These are phyloP conservation scores for Penicillium olsonii DNA, from an alignment of 2,329 filamentous ascomycete genomes.

Conservation along the genomic window DNA sequence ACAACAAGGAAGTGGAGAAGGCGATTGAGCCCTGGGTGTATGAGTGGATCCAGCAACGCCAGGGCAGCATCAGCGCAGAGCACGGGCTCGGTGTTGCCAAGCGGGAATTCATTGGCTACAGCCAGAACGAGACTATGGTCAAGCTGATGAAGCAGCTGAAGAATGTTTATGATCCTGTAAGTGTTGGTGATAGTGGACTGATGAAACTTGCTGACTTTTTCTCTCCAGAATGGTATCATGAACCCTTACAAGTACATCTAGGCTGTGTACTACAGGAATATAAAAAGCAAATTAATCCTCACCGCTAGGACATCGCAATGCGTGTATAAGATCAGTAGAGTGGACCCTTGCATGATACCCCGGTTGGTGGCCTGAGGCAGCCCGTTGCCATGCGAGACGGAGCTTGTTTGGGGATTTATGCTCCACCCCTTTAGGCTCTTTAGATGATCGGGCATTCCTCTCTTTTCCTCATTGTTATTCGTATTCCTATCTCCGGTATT, in stretches of 20 bases:
- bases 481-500: background rate
- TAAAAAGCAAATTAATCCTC: background rate
- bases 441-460: slow-evolving; percentile 8
- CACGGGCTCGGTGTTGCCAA: slow-evolving; percentile 93
- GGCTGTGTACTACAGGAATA: slow-evolving; percentile 8
- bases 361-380: slow-evolving; percentile 13
- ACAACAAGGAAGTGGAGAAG: slow-evolving; percentile 84
- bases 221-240: slow-evolving; percentile 85
- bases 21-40: slow-evolving; percentile 93
- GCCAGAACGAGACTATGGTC: slow-evolving; percentile 82
- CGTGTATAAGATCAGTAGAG: slow-evolving; percentile 5
- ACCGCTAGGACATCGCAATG: no score
- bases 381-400: slow-evolving; percentile 25
- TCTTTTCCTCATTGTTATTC: background rate
- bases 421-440: slow-evolving; percentile 23
- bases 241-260: slow-evolving; percentile 96
- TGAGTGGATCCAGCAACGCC: slow-evolving; percentile 87
- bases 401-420: slow-evolving; percentile 25
- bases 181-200: slow-evolving; percentile 34
- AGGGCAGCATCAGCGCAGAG: slow-evolving; percentile 94
- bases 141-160: slow-evolving; percentile 95
- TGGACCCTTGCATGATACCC: slow-evolving; percentile 20
- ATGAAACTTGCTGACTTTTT: slow-evolving; percentile 18
- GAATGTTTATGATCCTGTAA: slow-evolving; percentile 87
- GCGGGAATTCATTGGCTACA: slow-evolving; percentile 94